Evolutionary conservation across 192 early-diverging fungal genomes (phyloP).

Genomic region (Dispira parvispora): DNA sequence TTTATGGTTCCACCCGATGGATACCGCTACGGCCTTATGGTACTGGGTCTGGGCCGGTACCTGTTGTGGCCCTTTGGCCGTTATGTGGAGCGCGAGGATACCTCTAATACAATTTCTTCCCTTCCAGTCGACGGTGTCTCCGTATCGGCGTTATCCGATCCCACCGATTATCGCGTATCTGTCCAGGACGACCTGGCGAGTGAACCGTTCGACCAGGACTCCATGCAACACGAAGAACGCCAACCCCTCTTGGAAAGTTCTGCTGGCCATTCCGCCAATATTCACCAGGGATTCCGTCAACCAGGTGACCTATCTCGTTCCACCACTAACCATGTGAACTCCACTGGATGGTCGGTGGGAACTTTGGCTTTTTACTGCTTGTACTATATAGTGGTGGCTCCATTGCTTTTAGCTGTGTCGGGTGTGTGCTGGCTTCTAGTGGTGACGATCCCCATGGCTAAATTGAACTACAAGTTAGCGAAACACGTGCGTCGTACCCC

Average conservation of each 20-base stretch:
- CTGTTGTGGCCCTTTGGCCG: slow-evolving; percentile 96
- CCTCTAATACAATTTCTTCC: no score
- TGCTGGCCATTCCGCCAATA: slow-evolving; percentile 10
- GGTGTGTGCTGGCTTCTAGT: slow-evolving; percentile 72
- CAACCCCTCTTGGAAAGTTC: slow-evolving; percentile 4
- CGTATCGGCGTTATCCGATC: no score
- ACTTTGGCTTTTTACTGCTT: slow-evolving; percentile 16
- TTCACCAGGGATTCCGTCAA: no score
- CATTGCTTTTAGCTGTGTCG: slow-evolving; percentile 59
- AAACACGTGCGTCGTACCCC: slow-evolving; percentile 66
- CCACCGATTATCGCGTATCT: slow-evolving; percentile 8
- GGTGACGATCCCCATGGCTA: slow-evolving; percentile 88
- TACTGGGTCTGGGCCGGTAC: slow-evolving; percentile 64
- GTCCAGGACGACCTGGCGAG: not conserved
- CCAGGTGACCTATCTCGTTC: not conserved
- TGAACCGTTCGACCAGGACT: not conserved
- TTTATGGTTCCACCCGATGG: slow-evolving; percentile 36
- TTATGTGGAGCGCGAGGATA: slow-evolving; percentile 49
- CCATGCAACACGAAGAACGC: slow-evolving; percentile 10
- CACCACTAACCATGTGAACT: not conserved
- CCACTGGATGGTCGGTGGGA: not conserved
- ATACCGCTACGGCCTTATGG: slow-evolving; percentile 37
- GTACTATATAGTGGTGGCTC: slow-evolving; percentile 33
- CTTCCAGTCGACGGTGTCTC: no score
- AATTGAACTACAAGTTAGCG: slow-evolving; percentile 64